Conservation (phyloP, 2,329 filamentous ascomycete genomes). For the Colletotrichum sp. region DNA sequence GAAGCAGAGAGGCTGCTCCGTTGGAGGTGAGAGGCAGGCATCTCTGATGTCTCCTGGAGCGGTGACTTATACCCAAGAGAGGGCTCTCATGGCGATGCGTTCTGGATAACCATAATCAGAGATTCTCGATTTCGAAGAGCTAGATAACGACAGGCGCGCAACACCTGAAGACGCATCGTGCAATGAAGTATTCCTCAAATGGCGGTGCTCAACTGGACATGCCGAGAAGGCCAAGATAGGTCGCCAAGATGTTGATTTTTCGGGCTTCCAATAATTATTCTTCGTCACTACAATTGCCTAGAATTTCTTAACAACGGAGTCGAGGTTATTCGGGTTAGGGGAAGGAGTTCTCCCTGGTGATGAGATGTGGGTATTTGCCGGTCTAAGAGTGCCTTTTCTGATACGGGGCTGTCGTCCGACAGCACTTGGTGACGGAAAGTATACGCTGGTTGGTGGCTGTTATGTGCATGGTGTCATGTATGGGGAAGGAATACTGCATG, state of each 20-base stretch:
- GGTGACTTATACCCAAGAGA: background rate
- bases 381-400: background rate
- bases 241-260: background rate
- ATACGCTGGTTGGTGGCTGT: background rate
- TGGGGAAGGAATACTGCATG: background rate
- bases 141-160: background rate
- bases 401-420: background rate
- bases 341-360: background rate
- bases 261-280: background rate
- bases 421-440: background rate
- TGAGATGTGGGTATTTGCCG: background rate
- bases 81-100: background rate
- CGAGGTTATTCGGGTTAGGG: background rate
- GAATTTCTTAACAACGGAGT: background rate
- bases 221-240: background rate
- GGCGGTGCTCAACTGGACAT: background rate
- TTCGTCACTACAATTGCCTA: background rate
- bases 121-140: background rate
- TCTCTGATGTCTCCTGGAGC: background rate
- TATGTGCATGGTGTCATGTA: background rate
- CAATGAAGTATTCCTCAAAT: background rate
- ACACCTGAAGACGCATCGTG: background rate
- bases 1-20: background rate
- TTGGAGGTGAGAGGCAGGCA: background rate
- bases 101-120: background rate